A percentile compares a stretch with the other conserved stretches of the same genome.
Conservation (phyloP, 2,329 filamentous ascomycete species). For the Colletotrichum acutatum region DNA sequence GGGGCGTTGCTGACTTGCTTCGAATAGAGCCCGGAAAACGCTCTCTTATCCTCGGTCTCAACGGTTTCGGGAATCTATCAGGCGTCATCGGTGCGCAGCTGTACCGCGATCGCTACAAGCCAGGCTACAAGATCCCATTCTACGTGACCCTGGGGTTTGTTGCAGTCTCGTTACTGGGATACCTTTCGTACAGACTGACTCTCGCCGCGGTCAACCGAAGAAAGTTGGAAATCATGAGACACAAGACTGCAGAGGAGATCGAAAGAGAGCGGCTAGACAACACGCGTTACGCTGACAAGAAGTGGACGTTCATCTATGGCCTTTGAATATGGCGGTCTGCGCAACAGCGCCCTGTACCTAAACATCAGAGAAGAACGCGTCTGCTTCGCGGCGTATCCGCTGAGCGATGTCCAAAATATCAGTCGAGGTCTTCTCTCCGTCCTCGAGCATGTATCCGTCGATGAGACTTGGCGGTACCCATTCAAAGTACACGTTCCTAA, state of each 20-base stretch:
- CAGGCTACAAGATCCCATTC: constrained; percentile 45
- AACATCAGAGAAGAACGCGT: constrained; percentile 55
- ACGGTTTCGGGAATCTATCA: constrained; percentile 48
- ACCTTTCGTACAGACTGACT: constrained; percentile 43
- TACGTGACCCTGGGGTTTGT: constrained; percentile 45
- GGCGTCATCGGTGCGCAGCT: constrained; percentile 45
- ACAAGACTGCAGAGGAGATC: constrained; percentile 39
- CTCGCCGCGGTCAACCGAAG: constrained; percentile 41
- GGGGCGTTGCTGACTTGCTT: not conserved
- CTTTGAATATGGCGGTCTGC: constrained; percentile 34
- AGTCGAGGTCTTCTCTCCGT: constrained; percentile 54
- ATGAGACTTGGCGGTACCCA: constrained; percentile 65
- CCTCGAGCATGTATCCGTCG: constrained; percentile 65
- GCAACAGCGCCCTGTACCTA: constrained; percentile 36
- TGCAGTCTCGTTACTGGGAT: constrained; percentile 43
- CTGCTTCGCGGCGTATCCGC: constrained; percentile 48
- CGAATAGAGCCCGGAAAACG: constrained; percentile 43
- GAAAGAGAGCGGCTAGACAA: constrained; percentile 37
- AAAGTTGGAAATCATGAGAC: constrained; percentile 36
- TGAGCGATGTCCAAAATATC: constrained; percentile 54
- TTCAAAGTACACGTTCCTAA: constrained; percentile 69
- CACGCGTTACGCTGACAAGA: constrained; percentile 42
- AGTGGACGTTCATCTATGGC: constrained; percentile 44
- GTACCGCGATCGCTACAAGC: constrained; percentile 44
- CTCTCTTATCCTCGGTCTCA: constrained; percentile 46